Percentiles rank a stretch among this genome's conserved stretches.
These are phyloP conservation scores for Pythium vanterpoolii DNA, from an alignment of 352 stramenopile species.

Conservation along the genomic window DNA sequence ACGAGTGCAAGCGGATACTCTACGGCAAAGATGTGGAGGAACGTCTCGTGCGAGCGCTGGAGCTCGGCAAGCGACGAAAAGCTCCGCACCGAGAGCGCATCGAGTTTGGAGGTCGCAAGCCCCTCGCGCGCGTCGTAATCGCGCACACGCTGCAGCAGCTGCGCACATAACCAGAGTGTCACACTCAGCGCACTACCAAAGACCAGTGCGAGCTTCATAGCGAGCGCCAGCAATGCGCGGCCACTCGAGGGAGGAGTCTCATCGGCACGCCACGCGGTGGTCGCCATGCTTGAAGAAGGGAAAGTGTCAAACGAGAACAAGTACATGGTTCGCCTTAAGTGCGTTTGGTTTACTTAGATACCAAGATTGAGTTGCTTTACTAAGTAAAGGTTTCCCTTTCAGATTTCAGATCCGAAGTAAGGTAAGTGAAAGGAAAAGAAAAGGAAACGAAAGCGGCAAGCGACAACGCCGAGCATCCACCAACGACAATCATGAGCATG, in stretches of 20 bases:
- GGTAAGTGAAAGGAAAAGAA: background rate
- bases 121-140: conserved; percentile 37
- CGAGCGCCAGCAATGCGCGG: conserved; percentile 12
- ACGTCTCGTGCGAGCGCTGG: conserved; percentile 54
- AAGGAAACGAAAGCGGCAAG: background rate
- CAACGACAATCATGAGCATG: conserved; percentile 9
- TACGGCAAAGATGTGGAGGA: conserved; percentile 51
- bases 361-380: background rate
- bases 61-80: conserved; percentile 62
- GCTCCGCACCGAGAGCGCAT: conserved; percentile 50
- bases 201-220: conserved; percentile 39
- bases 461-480: no score
- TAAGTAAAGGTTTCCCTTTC: conserved; percentile 3
- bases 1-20: conserved; percentile 64
- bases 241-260: background rate
- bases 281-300: background rate
- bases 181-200: conserved; percentile 32
- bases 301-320: background rate
- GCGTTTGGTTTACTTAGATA: background rate
- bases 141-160: conserved; percentile 46
- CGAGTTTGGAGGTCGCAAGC: conserved; percentile 43
- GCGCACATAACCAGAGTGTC: conserved; percentile 35
- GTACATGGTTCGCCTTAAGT: conserved; percentile 8
- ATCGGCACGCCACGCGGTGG: background rate
- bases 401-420: background rate